Evolutionary conservation across 1,284 basidiomycete species (phyloP), one percentile per base, ranked within the genome.

Genomic region (Ceratobasidium papillatum): DNA sequence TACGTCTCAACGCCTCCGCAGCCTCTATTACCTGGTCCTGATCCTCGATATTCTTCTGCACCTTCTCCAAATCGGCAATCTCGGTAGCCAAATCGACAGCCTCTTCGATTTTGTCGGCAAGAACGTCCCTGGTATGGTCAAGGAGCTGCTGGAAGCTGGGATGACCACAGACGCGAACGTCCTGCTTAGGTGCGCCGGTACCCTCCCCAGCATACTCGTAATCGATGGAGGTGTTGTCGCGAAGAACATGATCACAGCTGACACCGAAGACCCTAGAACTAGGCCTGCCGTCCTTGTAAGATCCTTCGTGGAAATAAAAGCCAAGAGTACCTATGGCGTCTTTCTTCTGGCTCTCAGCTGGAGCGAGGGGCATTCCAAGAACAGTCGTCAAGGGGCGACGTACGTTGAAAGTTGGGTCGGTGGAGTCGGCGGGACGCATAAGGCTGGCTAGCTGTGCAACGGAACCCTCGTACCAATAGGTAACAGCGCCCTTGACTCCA

Each of bases 391-490:
- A 34, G n/a, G 19, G 22, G 34, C 27, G 56, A 43, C 36, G 54
- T 19, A 69, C 32, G 47, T 72, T 0, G 64, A 30, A 19, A 41
- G 66, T 71, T 14, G 75, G 64, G 52, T 75, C 62, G 65, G 27
- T 69, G 63, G 69, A 43, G 43, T 69, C 52, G 45, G 34, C 38
- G 34, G 34, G 9, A 27, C 56, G 36, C 74, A 76, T 2, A 22
- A 75, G 74, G 12, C 74, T 65, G 2, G 56, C n/a, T 12, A 71
- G 19, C 64, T 12, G 32, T 58, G 36, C 25, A 4, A 52, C 30
- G 17, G 22, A n/a, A 0, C 47, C 72, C 54, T 77, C 56, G 77
- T 75, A 22, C 78, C 78, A 80, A 61, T 80, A 79, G 4, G 80
- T 77, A 2, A 77, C 78, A 3, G 54, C 78, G 66, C 73, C 76